A percentile compares a stretch with the other conserved stretches of the same genome.
Evolutionary conservation across 1,139 yeast species (phyloP).

Genomic region (Pichia sp.): DNA sequence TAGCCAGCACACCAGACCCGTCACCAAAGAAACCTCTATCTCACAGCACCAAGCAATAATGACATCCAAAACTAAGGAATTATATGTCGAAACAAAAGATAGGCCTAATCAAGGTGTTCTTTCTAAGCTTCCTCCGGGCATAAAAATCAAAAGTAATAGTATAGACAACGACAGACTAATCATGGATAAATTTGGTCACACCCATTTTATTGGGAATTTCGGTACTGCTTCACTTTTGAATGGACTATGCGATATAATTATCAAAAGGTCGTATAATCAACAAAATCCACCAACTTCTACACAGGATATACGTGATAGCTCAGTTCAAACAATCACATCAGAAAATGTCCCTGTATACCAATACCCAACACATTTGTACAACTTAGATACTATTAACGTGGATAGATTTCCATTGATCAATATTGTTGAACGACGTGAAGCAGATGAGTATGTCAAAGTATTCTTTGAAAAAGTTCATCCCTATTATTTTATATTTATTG

Average conservation of each 20-base stretch:
- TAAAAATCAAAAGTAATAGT: conserved; percentile 22
- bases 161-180: conserved; percentile 36
- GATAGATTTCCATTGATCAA: conserved; percentile 36
- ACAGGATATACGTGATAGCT: conserved; percentile 31
- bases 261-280: conserved; percentile 34
- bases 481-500: conserved; percentile 39
- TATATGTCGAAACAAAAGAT: no score
- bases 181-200: conserved; percentile 40
- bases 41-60: no score
- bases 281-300: conserved; percentile 32
- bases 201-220: conserved; percentile 41
- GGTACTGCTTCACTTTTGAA: conserved; percentile 41
- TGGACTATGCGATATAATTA: conserved; percentile 38
- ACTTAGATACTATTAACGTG: conserved; percentile 30
- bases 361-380: conserved; percentile 33
- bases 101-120: not conserved
- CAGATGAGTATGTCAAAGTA: conserved; percentile 34
- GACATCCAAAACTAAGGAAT: not conserved
- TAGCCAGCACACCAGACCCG: no score
- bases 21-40: no score
- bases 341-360: conserved; percentile 34
- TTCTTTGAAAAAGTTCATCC: conserved; percentile 42
- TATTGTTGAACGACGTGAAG: conserved; percentile 32
- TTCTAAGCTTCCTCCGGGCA: conserved; percentile 22
- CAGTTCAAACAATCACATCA: conserved; percentile 33